A percentile compares a stretch with the other conserved stretches of the same genome.
Evolutionary conservation across 192 early-diverging fungal species (phyloP).

Genomic region (Ramicandelaber brevisporus): DNA sequence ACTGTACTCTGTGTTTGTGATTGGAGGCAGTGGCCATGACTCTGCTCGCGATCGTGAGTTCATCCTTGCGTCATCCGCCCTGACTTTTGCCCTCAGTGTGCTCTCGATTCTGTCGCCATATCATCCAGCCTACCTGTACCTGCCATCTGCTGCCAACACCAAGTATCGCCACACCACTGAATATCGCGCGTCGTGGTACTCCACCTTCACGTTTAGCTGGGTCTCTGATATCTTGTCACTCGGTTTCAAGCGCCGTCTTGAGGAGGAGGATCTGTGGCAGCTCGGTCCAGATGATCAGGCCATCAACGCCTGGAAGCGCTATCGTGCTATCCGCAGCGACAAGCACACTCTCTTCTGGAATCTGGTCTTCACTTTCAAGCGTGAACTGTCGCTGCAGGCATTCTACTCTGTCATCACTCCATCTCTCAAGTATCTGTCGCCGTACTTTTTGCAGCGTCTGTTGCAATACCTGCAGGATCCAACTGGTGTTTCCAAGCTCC

Average conservation of each 20-base stretch:
- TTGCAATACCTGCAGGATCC: slow-evolving; percentile 26
- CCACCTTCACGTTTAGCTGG: slow-evolving; percentile 23
- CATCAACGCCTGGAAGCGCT: slow-evolving; percentile 9
- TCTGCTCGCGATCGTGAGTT: no score
- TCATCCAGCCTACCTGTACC: no score
- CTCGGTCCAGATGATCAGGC: slow-evolving; percentile 22
- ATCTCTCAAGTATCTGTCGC: slow-evolving; percentile 15
- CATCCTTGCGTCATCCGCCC: no score
- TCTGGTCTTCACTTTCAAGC: slow-evolving; percentile 10
- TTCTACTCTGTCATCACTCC: slow-evolving; percentile 7
- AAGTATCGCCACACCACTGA: slow-evolving; percentile 14
- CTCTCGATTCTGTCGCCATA: no score
- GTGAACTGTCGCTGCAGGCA: slow-evolving; percentile 15
- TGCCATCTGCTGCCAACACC: no score
- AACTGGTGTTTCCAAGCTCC: slow-evolving; percentile 12
- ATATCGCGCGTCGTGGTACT: slow-evolving; percentile 5
- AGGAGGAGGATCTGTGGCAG: slow-evolving; percentile 26
- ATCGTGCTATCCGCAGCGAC: slow-evolving; percentile 4
- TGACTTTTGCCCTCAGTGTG: no score
- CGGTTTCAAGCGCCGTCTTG: slow-evolving; percentile 22
- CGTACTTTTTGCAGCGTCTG: slow-evolving; percentile 29
- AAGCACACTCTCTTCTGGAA: slow-evolving; percentile 11
- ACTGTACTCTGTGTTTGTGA: no score
- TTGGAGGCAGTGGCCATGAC: no score
- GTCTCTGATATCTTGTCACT: slow-evolving; percentile 25